Evolutionary conservation across 441 rosid species (phyloP), one percentile per base, ranked within the genome.

Genomic region (Adansonia gregorii): DNA sequence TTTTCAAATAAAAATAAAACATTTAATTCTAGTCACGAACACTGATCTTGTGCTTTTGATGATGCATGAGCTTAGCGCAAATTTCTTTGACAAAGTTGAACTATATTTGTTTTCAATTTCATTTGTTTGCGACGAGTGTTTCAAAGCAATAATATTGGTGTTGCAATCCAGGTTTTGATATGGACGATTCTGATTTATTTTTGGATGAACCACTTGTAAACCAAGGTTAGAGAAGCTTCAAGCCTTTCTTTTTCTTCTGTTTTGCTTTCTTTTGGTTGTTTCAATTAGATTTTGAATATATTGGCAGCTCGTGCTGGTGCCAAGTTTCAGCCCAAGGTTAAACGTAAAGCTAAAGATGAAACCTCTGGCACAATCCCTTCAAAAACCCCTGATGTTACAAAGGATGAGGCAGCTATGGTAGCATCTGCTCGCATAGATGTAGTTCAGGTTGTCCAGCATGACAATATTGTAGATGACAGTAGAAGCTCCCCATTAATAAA

Each of bases 321-420:
- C 20, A 70, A 70, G 61, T 70, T 70, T 70, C 74, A 51, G 17
- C 74, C 74, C 46, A 70, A 27, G 60, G 55, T 55, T 70, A 70
- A 70, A 70, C 48, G 46, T 31, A 70, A 70, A 51, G 15, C 74
- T 8, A 70, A 52, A 70, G 46, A n/a, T 52, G 74, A 17, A 52
- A 52, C 46, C n/a, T 52, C 46, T n/a, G 60, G 46, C 5, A 41
- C 67, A 14, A 22, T 67, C 20, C 76, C 78, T 60, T 72, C 82
- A 70, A 12, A 64, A 8, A 11, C 31, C 35, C 80, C 77, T 22
- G 58, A 49, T 56, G 27, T 48, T 51, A 6, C 1, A 4, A 52
- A 54, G 63, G 63, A 54, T n/a, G 27, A 35, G 48, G 27, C 15
- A 3, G 15, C 27, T 0, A 54, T 9, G 22, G 8, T 54, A 71